Base-by-base conservation (phyloP, 1,139 yeast species). In the Schwanniomyces etchellsii region DNA sequence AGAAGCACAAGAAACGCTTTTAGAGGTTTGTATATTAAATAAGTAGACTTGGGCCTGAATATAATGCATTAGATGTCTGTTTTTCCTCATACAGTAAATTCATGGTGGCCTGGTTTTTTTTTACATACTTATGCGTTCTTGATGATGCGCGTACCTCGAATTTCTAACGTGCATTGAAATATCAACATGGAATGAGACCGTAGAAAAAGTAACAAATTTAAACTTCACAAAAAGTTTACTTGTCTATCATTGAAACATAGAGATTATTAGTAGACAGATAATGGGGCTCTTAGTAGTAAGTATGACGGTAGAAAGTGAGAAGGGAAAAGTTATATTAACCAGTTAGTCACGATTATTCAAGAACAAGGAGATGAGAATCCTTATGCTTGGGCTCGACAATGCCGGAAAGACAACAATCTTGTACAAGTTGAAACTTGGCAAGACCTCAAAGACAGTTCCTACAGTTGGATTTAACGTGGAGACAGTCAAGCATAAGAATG, bases 391-490 rank as follows among this genome's bases (percentile, higher is more conserved):
- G 11, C 70, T 88, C 40, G 96, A 86, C 54, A 85, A 86, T 44
- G 95, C 95, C 4, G 96, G 96, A 30, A 86, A 86, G 56, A 86
- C 96, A 10, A 84, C 82, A 21, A 79, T 81, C 36, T 65, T 81
- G 34, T 81, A 80, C 60, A 79, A 81, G 52, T 62, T 82, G 44
- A 81, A 83, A 53, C 63, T 81, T 35, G 86, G 86, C 33, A 81
- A 80, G 51, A 73, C 84, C 28, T 77, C 81, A 39, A 77, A 83
- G 30, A 84, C 95, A 1, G 94, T 85, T 5, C 96, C 96, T 16
- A 89, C 96, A 0, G 96, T 88, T 16, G 96, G 96, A 2, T 89
- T 85, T 62, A 88, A 88, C 57, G 95, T 88, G 35, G 96, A 89
- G 57, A 85, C 95, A 5, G 88, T 89, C 44, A 79, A 83, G 38